A percentile compares a stretch with the other conserved stretches of the same genome.
Evolutionary conservation across 768 basidiomycete genomes (phyloP).

Genomic region (Polyporus arcularius): DNA sequence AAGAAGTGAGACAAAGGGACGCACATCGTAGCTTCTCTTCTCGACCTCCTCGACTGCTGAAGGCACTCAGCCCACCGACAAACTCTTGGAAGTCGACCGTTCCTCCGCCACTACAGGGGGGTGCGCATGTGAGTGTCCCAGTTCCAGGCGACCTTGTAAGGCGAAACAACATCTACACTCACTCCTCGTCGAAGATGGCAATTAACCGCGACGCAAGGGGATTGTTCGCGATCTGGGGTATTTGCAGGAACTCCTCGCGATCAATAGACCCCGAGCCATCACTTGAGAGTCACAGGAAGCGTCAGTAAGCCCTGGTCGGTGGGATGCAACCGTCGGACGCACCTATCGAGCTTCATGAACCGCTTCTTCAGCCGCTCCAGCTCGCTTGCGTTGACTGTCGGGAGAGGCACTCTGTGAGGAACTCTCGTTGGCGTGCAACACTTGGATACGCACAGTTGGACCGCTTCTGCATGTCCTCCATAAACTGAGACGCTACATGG

Average conservation of each 20-base stretch:
- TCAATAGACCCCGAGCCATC: constrained; percentile 98
- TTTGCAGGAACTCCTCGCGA: constrained; percentile 97
- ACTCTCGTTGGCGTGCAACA: not conserved
- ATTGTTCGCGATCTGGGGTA: constrained; percentile 98
- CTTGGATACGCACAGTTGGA: constrained; percentile 83
- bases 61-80: constrained; percentile 95
- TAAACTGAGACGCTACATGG: constrained; percentile 80
- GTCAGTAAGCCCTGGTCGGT: not conserved
- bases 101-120: constrained; percentile 80
- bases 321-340: constrained; percentile 18
- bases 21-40: constrained; percentile 95
- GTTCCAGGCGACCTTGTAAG: no score
- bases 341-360: constrained; percentile 99
- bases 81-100: constrained; percentile 99
- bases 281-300: constrained; percentile 39
- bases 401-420: not conserved
- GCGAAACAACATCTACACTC: constrained; percentile 35
- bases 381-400: constrained; percentile 88
- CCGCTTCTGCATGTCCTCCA: constrained; percentile 96
- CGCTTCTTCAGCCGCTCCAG: constrained; percentile 96
- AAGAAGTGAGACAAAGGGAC: constrained; percentile 34
- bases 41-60: constrained; percentile 93
- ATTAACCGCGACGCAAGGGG: constrained; percentile 97
- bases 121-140: not conserved
- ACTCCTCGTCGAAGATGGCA: constrained; percentile 99